phyloP scores from a whole-genome alignment of 108 stramenopile genomes.

The Nitzschia sp. region DNA sequence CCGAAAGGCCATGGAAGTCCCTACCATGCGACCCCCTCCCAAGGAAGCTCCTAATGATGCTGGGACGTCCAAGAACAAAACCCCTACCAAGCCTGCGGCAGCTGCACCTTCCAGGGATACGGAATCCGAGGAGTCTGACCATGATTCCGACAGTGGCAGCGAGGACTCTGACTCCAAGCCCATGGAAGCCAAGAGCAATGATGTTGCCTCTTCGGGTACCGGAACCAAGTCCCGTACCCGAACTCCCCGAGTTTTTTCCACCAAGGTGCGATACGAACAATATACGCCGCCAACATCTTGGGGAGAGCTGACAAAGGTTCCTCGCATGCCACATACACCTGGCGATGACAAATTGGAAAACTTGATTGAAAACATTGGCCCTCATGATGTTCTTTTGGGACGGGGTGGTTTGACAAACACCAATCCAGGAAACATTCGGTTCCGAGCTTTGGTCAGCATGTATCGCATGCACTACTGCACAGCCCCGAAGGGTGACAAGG shows the following conservation, averaged over 20 bases:
- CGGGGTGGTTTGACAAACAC: constrained; percentile 49
- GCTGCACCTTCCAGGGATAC: background rate
- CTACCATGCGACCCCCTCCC: constrained; percentile 3
- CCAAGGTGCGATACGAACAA: constrained; percentile 21
- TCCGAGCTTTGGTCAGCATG: constrained; percentile 32
- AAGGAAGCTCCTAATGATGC: background rate
- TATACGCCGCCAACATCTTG: constrained; percentile 14
- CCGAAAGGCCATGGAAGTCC: background rate
- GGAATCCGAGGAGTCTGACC: background rate
- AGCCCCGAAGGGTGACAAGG: constrained; percentile 34
- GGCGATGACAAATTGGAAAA: constrained; percentile 3
- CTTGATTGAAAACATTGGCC: background rate
- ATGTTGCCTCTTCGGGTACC: background rate
- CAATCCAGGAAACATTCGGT: constrained; percentile 48
- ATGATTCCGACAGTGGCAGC: background rate
- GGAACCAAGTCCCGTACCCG: background rate
- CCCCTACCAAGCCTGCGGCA: background rate
- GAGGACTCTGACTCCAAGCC: background rate
- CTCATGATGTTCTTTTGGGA: constrained; percentile 51
- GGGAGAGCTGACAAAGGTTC: constrained; percentile 11
- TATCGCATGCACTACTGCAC: constrained; percentile 25
- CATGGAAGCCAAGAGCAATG: background rate
- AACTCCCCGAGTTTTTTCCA: background rate
- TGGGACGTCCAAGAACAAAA: background rate
- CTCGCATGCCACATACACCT: constrained; percentile 5